phyloP scores from a whole-genome alignment of 805 yeast genomes.

The Ogataea minuta region DNA sequence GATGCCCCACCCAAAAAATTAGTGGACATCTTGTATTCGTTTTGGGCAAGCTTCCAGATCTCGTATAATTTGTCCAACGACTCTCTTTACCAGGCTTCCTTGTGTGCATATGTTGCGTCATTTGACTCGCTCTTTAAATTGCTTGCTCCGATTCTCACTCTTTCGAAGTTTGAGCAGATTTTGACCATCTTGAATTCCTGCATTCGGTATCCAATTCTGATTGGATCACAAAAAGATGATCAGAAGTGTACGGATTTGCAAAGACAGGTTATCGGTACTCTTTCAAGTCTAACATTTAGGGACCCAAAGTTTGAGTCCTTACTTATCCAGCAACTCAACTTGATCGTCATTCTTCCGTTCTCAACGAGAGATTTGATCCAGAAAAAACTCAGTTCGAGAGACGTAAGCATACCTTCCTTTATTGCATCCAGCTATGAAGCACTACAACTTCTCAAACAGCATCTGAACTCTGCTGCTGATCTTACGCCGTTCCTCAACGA shows the following conservation, averaged over 20 bases:
- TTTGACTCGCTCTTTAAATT: slow-evolving; percentile 49
- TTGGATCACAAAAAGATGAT: slow-evolving; percentile 54
- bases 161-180: slow-evolving; percentile 45
- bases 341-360: slow-evolving; percentile 57
- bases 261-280: slow-evolving; percentile 47
- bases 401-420: slow-evolving; percentile 57
- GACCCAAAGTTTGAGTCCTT: slow-evolving; percentile 41
- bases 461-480: slow-evolving; percentile 34
- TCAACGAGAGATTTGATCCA: slow-evolving; percentile 57
- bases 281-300: slow-evolving; percentile 34
- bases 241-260: slow-evolving; percentile 64
- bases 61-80: slow-evolving; percentile 41
- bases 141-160: slow-evolving; percentile 32
- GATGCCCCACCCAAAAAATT: slow-evolving; percentile 30
- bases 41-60: slow-evolving; percentile 48
- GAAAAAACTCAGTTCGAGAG: slow-evolving; percentile 44
- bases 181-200: slow-evolving; percentile 61
- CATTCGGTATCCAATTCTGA: slow-evolving; percentile 70
- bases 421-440: slow-evolving; percentile 55
- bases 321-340: slow-evolving; percentile 52
- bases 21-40: slow-evolving; percentile 42
- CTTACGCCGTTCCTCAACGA: slow-evolving; percentile 41
- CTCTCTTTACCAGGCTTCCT: slow-evolving; percentile 54
- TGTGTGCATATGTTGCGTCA: slow-evolving; percentile 52
- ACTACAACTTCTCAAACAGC: slow-evolving; percentile 38